Base-by-base conservation (phyloP, 2,329 filamentous ascomycete genomes). In the Achaetomium macrosporum region DNA sequence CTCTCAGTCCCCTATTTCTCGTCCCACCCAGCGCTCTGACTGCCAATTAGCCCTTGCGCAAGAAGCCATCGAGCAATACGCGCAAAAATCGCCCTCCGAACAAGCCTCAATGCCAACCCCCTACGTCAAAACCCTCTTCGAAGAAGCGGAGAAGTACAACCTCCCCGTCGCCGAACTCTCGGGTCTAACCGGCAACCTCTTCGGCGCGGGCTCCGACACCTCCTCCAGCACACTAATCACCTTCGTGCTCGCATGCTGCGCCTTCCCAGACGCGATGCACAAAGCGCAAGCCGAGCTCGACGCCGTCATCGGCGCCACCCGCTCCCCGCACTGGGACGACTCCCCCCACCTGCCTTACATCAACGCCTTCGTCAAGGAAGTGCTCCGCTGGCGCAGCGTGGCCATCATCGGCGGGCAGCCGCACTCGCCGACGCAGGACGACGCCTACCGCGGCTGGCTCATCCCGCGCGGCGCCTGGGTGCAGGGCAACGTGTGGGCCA, bases 311-410 rank as follows among this genome's bases (percentile, higher is more conserved):
- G 78, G 79, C 2, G 58, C 65, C 0, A 51, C 68, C 11, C 69
- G 79, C 2, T 68, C 73, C 9, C 79, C 79, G 0, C 64, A 62
- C 16, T 76, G 73, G 62, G 70, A 74, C 31, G 78, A 83, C 58
- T 68, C 71, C 19, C 64, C 68, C 0, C 64, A 67, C 3, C 61
- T 83, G 9, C 78, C 78, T 0, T 83, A 83, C 58, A 62, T 82
- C 31, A 69, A 72, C 17, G 76, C 75, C 1, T 69, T 79, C 12
- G 71, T 81, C 16, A 81, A 81, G 54, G 81, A 84, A 56, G 71
- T 76, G 1, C 64, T 82, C 11, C 71, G 80, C 2, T 82, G 79
- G 77, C 70, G 78, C 5, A 76, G 78, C 0, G 73, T 79, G 1
- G 71, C 73, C 11, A 74, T 76, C 41, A 72, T 78, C n/a, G 71